Conservation (phyloP, 139 green algal species). For the Chara braunii region DNA sequence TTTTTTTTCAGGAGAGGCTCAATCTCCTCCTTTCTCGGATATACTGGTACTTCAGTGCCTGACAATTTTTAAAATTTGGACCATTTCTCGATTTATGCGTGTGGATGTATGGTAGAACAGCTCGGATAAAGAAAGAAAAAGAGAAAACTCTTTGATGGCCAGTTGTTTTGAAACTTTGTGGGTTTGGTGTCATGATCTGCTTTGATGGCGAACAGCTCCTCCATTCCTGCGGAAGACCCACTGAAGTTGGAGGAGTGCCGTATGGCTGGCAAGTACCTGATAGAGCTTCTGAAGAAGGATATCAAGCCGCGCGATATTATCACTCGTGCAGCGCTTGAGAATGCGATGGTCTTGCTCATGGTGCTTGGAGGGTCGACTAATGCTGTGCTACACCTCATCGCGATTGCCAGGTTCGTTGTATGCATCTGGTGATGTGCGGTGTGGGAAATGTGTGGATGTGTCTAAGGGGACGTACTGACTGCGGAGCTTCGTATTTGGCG, state of each 20-base stretch:
- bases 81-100: too few species aligned
- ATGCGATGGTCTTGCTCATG: slow-evolving; percentile 88
- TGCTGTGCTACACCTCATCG: slow-evolving; percentile 63
- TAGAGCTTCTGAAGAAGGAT: slow-evolving; percentile 60
- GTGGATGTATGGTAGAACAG: too few species aligned
- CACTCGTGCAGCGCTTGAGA: slow-evolving; percentile 86
- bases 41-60: too few species aligned
- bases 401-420: slow-evolving; percentile 38
- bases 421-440: not conserved
- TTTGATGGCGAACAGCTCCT: slow-evolving; percentile 45
- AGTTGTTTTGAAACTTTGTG: slow-evolving; percentile 1
- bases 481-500: too few species aligned
- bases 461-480: too few species aligned
- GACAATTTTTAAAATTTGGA: too few species aligned
- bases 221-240: slow-evolving; percentile 85
- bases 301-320: slow-evolving; percentile 96
- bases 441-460: too few species aligned
- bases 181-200: not conserved
- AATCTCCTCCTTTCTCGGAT: too few species aligned
- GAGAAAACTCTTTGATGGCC: not conserved
- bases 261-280: slow-evolving; percentile 57
- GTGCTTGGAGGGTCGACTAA: slow-evolving; percentile 91
- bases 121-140: too few species aligned
- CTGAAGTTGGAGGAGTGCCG: slow-evolving; percentile 91
- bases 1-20: too few species aligned